These are phyloP conservation scores for Tolypocladium pustulatum DNA, from an alignment of 2,329 filamentous ascomycete species.

Conservation along the genomic window DNA sequence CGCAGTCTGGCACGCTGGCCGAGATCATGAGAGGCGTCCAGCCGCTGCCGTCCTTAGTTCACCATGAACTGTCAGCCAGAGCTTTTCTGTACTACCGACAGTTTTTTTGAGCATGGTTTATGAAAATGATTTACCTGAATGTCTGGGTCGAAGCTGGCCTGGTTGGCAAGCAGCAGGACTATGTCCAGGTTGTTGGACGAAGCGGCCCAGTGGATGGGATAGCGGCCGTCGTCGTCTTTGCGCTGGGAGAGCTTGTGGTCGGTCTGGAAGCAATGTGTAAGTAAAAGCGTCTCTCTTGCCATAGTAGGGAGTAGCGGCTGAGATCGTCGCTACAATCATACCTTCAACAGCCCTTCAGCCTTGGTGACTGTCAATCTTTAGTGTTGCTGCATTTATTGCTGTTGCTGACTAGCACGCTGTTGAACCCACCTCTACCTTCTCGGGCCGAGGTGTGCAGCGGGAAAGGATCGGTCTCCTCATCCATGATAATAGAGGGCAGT, in stretches of 20 bases:
- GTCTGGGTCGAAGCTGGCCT: constrained; percentile 72
- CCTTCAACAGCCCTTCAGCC: constrained; percentile 9
- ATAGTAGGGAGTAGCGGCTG: background rate
- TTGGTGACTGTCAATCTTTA: constrained; percentile 3
- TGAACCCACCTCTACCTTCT: constrained; percentile 64
- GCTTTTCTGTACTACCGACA: background rate
- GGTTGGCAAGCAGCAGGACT: constrained; percentile 58
- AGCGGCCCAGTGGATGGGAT: constrained; percentile 89
- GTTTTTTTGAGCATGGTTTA: background rate
- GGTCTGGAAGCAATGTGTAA: constrained; percentile 36
- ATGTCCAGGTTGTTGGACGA: constrained; percentile 74
- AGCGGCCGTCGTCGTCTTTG: constrained; percentile 77
- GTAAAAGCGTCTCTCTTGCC: background rate
- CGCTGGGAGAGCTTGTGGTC: constrained; percentile 65
- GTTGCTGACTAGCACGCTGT: no score
- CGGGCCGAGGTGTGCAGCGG: constrained; percentile 80
- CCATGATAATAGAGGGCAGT: constrained; percentile 9
- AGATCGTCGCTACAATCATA: background rate
- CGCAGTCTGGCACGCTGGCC: constrained; percentile 61
- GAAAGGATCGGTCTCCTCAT: constrained; percentile 48
- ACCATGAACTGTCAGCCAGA: background rate
- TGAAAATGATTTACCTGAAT: constrained; percentile 50
- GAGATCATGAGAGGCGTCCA: constrained; percentile 85
- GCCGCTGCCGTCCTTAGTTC: constrained; percentile 55
- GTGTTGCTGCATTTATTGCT: background rate